These are phyloP conservation scores for Candolleomyces aberdarensis DNA, from an alignment of 768 basidiomycete species.

Conservation along the genomic window DNA sequence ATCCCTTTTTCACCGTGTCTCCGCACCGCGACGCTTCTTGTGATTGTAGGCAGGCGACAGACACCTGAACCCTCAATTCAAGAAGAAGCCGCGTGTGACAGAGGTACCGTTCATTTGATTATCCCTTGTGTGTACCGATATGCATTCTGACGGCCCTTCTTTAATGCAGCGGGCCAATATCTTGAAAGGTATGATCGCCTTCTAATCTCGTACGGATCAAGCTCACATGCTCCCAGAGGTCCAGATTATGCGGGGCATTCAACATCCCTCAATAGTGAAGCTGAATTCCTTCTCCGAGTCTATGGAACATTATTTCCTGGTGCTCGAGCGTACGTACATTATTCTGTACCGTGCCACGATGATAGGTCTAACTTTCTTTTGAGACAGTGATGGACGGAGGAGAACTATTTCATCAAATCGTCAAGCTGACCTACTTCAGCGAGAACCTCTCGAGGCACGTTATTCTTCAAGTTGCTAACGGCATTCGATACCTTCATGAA, in stretches of 20 bases:
- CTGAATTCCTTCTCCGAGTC: conserved; percentile 92
- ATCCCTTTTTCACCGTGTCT: conserved; percentile 12
- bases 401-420: conserved; percentile 98
- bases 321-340: conserved; percentile 76
- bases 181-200: conserved; percentile 67
- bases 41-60: conserved; percentile 77
- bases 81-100: conserved; percentile 96
- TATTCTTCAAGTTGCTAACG: conserved; percentile 92
- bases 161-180: conserved; percentile 86
- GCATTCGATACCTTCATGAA: conserved; percentile 94
- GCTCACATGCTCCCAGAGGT: conserved; percentile 62
- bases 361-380: conserved; percentile 7
- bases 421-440: conserved; percentile 98
- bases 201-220: not conserved
- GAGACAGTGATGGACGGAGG: conserved; percentile 91
- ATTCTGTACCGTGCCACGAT: not conserved
- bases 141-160: conserved; percentile 29
- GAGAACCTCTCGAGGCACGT: conserved; percentile 97
- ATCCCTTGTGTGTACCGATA: conserved; percentile 6
- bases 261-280: conserved; percentile 91
- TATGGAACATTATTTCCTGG: conserved; percentile 88
- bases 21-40: conserved; percentile 30
- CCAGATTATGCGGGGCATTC: conserved; percentile 95
- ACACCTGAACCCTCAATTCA: conserved; percentile 90
- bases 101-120: conserved; percentile 66